These are phyloP conservation scores for Lyophyllum semitale DNA, from an alignment of 768 basidiomycete genomes.

Conservation along the genomic window DNA sequence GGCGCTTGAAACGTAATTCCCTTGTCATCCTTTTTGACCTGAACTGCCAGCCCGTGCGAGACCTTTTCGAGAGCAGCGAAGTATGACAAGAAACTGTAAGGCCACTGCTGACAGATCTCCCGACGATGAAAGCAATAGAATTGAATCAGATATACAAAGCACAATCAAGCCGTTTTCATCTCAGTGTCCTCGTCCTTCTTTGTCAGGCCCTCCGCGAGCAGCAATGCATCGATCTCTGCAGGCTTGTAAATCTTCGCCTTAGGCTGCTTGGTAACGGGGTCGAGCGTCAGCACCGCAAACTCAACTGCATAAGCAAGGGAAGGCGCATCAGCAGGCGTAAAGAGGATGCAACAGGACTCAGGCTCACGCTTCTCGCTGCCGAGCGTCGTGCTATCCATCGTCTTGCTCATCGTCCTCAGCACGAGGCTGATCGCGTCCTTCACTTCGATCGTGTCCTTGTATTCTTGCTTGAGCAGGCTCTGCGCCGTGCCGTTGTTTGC, in stretches of 20 bases:
- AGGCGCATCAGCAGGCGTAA: background rate
- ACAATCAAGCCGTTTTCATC: conserved; percentile 58
- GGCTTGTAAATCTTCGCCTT: conserved; percentile 92
- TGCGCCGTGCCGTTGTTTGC: conserved; percentile 97
- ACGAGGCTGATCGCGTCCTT: conserved; percentile 93
- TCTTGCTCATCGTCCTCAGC: conserved; percentile 97
- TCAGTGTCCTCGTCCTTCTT: conserved; percentile 87
- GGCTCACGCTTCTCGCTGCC: conserved; percentile 92
- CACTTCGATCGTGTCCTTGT: conserved; percentile 90
- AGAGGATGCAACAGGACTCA: conserved; percentile 2
- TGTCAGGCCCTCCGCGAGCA: conserved; percentile 76
- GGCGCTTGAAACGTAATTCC: too few relatives aligned
- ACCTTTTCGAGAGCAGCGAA: too few relatives aligned
- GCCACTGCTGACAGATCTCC: background rate
- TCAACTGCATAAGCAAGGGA: conserved; percentile 62
- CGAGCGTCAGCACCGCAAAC: conserved; percentile 91
- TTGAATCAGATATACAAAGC: conserved; percentile 30
- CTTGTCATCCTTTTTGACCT: too few relatives aligned
- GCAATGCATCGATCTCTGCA: conserved; percentile 82
- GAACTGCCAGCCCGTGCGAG: too few relatives aligned
- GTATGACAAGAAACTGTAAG: too few relatives aligned
- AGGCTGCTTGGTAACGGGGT: conserved; percentile 73
- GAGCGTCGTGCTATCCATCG: conserved; percentile 97
- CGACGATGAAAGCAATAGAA: background rate
- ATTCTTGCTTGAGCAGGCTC: conserved; percentile 95